Evolutionary conservation across 345 rosid species (phyloP).

Genomic region (Citrus sp.): DNA sequence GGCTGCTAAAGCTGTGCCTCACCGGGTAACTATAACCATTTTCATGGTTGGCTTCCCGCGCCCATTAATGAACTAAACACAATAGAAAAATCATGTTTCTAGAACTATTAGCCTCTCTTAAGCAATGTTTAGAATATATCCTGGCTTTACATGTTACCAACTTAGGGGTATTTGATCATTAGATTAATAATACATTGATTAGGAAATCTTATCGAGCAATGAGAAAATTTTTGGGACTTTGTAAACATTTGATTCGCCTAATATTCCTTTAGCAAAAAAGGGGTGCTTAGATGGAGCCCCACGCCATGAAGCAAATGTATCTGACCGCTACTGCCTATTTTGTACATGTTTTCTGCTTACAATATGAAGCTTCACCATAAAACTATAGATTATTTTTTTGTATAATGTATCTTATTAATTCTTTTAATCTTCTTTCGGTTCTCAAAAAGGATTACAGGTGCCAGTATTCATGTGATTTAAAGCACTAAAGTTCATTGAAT

Average conservation of each 20-base stretch:
- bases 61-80: neutral
- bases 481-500: slow-evolving; percentile 2
- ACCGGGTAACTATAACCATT: neutral
- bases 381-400: neutral
- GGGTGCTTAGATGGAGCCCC: slow-evolving; percentile 23
- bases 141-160: neutral
- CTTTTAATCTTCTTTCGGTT: slow-evolving; percentile 9
- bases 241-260: slow-evolving; percentile 31
- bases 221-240: slow-evolving; percentile 55
- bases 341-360: neutral
- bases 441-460: slow-evolving; percentile 4
- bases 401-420: neutral
- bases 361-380: neutral
- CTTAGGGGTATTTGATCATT: neutral
- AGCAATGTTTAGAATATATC: neutral
- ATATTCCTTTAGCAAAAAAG: slow-evolving; percentile 18
- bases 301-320: slow-evolving; percentile 21
- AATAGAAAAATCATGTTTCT: neutral
- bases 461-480: slow-evolving; percentile 7
- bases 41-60: neutral
- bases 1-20: neutral
- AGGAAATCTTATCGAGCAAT: slow-evolving; percentile 62
- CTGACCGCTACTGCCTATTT: neutral
- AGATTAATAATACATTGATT: slow-evolving; percentile 9
- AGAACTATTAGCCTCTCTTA: too few species aligned